Evolutionary conservation across 495 filamentous ascomycete species (phyloP).

Genomic region (Aspergillus cristatus): DNA sequence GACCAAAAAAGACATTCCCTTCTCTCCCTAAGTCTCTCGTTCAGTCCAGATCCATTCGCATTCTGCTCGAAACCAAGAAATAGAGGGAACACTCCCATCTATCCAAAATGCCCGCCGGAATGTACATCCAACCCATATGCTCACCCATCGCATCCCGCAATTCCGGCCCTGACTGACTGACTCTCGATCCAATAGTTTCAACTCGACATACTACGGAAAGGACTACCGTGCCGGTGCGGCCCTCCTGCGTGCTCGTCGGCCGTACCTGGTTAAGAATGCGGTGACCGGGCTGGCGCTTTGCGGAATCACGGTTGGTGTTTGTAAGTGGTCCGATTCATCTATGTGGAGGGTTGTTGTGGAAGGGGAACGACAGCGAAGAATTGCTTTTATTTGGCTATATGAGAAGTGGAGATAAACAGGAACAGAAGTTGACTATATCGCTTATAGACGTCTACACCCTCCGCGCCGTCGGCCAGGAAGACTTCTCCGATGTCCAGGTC

Average conservation of each 20-base stretch:
- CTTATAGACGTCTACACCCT: slow-evolving; percentile 80
- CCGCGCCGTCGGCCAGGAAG: slow-evolving; percentile 82
- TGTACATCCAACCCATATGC: slow-evolving; percentile 22
- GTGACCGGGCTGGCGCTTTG: slow-evolving; percentile 62
- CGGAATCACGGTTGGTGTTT: slow-evolving; percentile 66
- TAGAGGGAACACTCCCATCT: too few species aligned
- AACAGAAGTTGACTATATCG: neutral
- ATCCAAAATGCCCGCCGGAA: slow-evolving; percentile 31
- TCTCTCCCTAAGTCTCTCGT: too few species aligned
- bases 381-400: too few species aligned
- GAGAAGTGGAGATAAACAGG: too few species aligned
- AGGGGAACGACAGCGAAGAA: too few species aligned
- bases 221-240: slow-evolving; percentile 70
- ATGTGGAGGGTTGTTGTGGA: too few species aligned
- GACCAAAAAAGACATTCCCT: too few species aligned
- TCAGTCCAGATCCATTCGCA: too few species aligned
- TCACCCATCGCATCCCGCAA: neutral
- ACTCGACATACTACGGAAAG: slow-evolving; percentile 85
- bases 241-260: slow-evolving; percentile 80
- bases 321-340: slow-evolving; percentile 42
- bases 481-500: slow-evolving; percentile 91
- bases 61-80: too few species aligned
- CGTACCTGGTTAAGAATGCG: slow-evolving; percentile 85
- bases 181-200: slow-evolving; percentile 41
- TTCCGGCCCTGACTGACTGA: slow-evolving; percentile 6